These are phyloP conservation scores for Russula ochroleuca DNA, from an alignment of 768 basidiomycete genomes.

Conservation along the genomic window DNA sequence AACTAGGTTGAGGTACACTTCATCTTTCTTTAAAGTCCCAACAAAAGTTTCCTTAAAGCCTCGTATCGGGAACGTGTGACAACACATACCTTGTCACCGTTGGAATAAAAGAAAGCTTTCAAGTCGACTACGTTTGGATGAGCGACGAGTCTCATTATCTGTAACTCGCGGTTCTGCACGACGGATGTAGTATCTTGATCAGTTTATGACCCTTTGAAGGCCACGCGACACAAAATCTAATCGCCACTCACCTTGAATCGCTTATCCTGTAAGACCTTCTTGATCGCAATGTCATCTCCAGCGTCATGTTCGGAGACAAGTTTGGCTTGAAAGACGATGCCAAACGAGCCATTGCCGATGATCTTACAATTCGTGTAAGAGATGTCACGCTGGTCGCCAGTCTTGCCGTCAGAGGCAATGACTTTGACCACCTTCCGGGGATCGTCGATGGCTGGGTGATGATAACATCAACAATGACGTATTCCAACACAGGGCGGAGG, in stretches of 20 bases:
- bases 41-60: background rate
- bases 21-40: conserved; percentile 75
- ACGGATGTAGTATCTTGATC: conserved; percentile 1
- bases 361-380: conserved; percentile 98
- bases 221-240: conserved; percentile 1
- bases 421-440: conserved; percentile 96
- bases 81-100: conserved; percentile 88
- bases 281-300: conserved; percentile 93
- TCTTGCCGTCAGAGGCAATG: conserved; percentile 90
- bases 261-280: conserved; percentile 99
- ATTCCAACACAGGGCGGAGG: conserved; percentile 33
- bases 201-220: conserved; percentile 9
- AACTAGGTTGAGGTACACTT: conserved; percentile 98
- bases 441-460: conserved; percentile 76
- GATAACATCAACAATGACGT: conserved; percentile 29
- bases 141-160: conserved; percentile 95
- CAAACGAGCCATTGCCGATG: conserved; percentile 98
- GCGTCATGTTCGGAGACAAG: conserved; percentile 63
- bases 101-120: conserved; percentile 97
- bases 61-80: background rate
- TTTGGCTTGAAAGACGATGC: conserved; percentile 96
- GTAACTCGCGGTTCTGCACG: conserved; percentile 91
- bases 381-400: conserved; percentile 81
- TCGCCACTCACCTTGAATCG: conserved; percentile 88
- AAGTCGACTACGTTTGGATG: conserved; percentile 99